phyloP scores from a whole-genome alignment of 1,284 basidiomycete genomes.

The Clitocybe nebularis region DNA sequence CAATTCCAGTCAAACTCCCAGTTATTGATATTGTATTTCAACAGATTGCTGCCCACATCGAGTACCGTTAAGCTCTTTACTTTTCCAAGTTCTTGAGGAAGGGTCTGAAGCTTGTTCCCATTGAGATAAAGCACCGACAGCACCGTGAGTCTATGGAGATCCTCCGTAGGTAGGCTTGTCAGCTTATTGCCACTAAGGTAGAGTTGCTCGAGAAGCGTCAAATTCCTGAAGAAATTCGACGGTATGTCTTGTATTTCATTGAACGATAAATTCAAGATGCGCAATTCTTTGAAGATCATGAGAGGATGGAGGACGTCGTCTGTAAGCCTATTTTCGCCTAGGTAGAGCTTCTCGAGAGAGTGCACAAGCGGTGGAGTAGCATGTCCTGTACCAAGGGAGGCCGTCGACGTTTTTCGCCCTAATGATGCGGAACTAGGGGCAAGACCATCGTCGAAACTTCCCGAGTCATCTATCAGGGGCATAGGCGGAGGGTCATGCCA shows the following conservation, averaged over 20 bases:
- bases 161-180: slow-evolving; percentile 86
- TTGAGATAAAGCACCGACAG: slow-evolving; percentile 85
- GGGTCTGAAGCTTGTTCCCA: slow-evolving; percentile 89
- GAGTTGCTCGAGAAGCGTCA: slow-evolving; percentile 74
- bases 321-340: slow-evolving; percentile 87
- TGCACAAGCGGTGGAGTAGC: slow-evolving; percentile 64
- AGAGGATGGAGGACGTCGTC: slow-evolving; percentile 81
- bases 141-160: slow-evolving; percentile 66
- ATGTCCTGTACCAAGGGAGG: slow-evolving; percentile 26
- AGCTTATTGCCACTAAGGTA: slow-evolving; percentile 95
- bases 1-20: slow-evolving; percentile 99
- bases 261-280: slow-evolving; percentile 90
- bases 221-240: slow-evolving; percentile 69
- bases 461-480: background rate
- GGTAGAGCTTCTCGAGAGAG: slow-evolving; percentile 74
- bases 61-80: slow-evolving; percentile 78
- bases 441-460: slow-evolving; percentile 1
- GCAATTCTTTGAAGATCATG: slow-evolving; percentile 72
- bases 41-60: slow-evolving; percentile 91
- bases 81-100: slow-evolving; percentile 89
- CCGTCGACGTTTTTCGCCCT: slow-evolving; percentile 43
- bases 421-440: background rate
- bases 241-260: slow-evolving; percentile 95
- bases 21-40: slow-evolving; percentile 99
- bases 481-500: slow-evolving; percentile 64